Percentiles rank a stretch among this genome's conserved stretches.
These are phyloP conservation scores for Lablab purpureus DNA, from an alignment of 306 rosid genomes.

Conservation along the genomic window DNA sequence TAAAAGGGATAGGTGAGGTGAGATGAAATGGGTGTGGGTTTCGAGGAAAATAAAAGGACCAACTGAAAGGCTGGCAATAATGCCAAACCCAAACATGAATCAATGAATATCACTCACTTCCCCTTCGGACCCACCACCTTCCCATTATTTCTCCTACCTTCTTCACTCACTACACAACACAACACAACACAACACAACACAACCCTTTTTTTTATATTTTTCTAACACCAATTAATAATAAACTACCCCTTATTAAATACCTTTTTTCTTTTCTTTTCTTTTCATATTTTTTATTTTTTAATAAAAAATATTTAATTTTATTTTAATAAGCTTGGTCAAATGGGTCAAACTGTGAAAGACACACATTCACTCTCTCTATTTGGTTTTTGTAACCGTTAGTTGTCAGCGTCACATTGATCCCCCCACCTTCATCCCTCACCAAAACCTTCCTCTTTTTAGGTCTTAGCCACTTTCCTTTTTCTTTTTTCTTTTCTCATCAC, in stretches of 20 bases:
- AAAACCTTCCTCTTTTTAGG: background rate
- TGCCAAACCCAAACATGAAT: conserved; percentile 28
- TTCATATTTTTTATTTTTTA: too few species aligned
- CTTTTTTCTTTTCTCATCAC: too few species aligned
- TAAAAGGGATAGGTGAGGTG: too few species aligned
- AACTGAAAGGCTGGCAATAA: conserved; percentile 47
- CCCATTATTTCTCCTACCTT: background rate
- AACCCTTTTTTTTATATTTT: too few species aligned
- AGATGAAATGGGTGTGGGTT: background rate
- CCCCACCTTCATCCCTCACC: background rate
- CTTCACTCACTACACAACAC: too few species aligned
- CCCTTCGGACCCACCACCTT: conserved; percentile 21
- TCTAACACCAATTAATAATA: too few species aligned
- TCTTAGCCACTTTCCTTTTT: background rate
- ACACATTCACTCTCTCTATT: background rate
- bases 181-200: too few species aligned
- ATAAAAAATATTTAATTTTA: too few species aligned
- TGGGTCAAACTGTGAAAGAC: conserved; percentile 36
- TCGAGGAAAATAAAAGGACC: conserved; percentile 30
- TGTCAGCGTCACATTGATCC: conserved; percentile 51
- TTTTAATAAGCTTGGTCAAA: conserved; percentile 8
- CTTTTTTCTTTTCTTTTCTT: too few species aligned
- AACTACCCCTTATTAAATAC: too few species aligned
- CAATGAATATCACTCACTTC: conserved; percentile 17
- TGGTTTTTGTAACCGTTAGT: conserved; percentile 50